Conservation (phyloP, 495 filamentous ascomycete genomes). For the Margaritispora aquatica region DNA sequence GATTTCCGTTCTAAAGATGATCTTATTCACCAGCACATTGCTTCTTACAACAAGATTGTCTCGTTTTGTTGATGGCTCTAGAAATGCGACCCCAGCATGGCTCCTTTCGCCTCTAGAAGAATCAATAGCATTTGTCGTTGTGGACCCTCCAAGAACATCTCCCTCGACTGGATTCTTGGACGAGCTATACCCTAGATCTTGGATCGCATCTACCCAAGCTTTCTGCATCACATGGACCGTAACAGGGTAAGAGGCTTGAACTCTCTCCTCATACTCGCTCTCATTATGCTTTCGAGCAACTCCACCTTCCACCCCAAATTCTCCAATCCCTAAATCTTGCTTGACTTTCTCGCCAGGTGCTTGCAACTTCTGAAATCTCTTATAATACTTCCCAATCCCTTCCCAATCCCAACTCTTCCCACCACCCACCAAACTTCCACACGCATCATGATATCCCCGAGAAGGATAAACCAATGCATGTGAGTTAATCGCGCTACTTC, state of each 20-base stretch:
- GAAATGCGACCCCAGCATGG: slow-evolving; percentile 6
- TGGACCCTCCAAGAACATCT: slow-evolving; percentile 37
- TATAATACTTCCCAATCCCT: slow-evolving; percentile 20
- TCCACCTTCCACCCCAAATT: not conserved
- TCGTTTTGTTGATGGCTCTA: slow-evolving; percentile 4
- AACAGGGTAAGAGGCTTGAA: slow-evolving; percentile 35
- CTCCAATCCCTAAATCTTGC: not conserved
- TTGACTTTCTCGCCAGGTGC: not conserved
- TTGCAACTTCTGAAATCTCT: not conserved
- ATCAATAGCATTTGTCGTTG: slow-evolving; percentile 35
- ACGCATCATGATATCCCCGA: slow-evolving; percentile 25
- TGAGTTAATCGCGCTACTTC: slow-evolving; percentile 47
- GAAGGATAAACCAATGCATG: not conserved
- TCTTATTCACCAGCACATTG: not conserved
- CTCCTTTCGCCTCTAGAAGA: slow-evolving; percentile 26
- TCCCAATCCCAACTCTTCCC: slow-evolving; percentile 2
- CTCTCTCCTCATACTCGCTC: slow-evolving; percentile 26
- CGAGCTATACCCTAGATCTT: slow-evolving; percentile 27
- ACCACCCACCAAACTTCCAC: not conserved
- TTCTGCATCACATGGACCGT: slow-evolving; percentile 25
- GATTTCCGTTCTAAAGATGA: not conserved
- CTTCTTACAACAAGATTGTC: slow-evolving; percentile 14
- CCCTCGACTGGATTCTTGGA: slow-evolving; percentile 21
- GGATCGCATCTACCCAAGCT: slow-evolving; percentile 32
- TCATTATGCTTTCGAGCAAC: not conserved